Evolutionary conservation across 2,329 filamentous ascomycete genomes (phyloP).

Genomic region (Drechslerella dactyloides): DNA sequence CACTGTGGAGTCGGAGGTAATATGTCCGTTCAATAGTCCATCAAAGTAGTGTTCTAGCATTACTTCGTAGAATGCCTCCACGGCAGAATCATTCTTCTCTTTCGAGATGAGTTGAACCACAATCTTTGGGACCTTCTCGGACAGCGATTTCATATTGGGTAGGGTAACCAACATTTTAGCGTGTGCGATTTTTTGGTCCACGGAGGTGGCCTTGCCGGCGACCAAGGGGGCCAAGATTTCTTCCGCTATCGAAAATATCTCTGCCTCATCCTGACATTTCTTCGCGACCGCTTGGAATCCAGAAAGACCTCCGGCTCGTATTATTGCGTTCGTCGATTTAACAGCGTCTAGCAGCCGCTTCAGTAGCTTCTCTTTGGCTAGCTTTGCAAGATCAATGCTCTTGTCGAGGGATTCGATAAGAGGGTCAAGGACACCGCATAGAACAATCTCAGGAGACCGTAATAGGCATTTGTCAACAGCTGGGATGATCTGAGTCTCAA

Average conservation of each 20-base stretch:
- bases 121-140: constrained; percentile 70
- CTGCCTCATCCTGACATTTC: constrained; percentile 64
- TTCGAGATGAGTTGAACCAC: constrained; percentile 75
- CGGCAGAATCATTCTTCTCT: constrained; percentile 84
- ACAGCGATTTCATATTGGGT: constrained; percentile 67
- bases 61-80: constrained; percentile 75
- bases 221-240: constrained; percentile 83
- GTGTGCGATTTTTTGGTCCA: constrained; percentile 83
- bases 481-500: constrained; percentile 77
- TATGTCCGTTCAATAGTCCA: constrained; percentile 66
- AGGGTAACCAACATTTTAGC: constrained; percentile 76
- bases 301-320: constrained; percentile 75
- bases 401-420: constrained; percentile 73
- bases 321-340: constrained; percentile 82
- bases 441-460: constrained; percentile 84
- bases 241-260: constrained; percentile 72
- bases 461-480: constrained; percentile 86
- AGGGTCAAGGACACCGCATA: constrained; percentile 77
- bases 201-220: constrained; percentile 78
- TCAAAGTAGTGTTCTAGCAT: constrained; percentile 71
- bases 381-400: constrained; percentile 76
- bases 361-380: constrained; percentile 73
- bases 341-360: constrained; percentile 89
- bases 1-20: constrained; percentile 69
- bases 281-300: constrained; percentile 75